Evolutionary conservation across 495 filamentous ascomycete genomes (phyloP).

Genomic region (Extremus antarcticus): DNA sequence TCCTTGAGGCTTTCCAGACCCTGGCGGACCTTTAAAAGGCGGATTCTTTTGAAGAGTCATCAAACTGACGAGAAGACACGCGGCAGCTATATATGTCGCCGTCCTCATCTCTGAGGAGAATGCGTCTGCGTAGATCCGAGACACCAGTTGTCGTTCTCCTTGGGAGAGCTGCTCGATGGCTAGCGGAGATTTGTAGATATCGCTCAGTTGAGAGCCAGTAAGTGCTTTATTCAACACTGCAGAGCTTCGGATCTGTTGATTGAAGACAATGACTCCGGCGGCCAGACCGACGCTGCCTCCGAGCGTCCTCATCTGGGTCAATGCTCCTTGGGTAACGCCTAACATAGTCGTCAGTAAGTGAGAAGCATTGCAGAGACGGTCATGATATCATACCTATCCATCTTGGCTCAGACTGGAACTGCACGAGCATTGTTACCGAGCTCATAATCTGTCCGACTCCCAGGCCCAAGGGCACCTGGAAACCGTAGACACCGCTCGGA

Average conservation of each 20-base stretch:
- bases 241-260: neutral
- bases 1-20: neutral
- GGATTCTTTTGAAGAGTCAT: neutral
- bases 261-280: conserved; percentile 10
- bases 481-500: neutral
- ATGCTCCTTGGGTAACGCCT: conserved; percentile 5
- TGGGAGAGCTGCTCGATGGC: neutral
- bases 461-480: neutral
- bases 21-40: neutral
- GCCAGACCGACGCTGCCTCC: conserved; percentile 7
- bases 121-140: conserved; percentile 1
- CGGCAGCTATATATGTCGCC: conserved; percentile 7
- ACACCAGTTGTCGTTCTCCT: conserved; percentile 1
- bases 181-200: neutral
- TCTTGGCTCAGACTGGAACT: neutral
- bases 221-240: neutral
- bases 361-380: neutral
- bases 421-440: neutral
- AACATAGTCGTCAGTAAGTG: neutral
- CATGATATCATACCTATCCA: neutral
- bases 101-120: conserved; percentile 4
- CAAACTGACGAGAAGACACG: conserved; percentile 5
- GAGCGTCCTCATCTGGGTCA: conserved; percentile 5
- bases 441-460: neutral
- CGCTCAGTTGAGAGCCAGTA: neutral